Percentiles rank a stretch among this genome's conserved stretches.
Conservation (phyloP, 192 early-diverging fungal species). For the Umbelopsis sp. region DNA sequence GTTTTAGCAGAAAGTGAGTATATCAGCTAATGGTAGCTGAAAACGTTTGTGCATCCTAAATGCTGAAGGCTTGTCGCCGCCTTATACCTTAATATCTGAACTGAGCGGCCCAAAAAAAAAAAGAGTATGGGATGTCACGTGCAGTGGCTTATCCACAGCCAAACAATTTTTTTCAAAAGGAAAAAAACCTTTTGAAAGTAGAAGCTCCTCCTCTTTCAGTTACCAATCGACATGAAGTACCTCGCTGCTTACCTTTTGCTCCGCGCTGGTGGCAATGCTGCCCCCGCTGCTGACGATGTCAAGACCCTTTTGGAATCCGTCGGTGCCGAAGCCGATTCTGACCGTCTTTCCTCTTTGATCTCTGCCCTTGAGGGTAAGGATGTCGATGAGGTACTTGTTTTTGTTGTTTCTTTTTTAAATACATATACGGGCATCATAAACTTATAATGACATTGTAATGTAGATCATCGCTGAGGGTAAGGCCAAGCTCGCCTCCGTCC, state of each 20-base stretch:
- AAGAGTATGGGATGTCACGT: too few relatives aligned
- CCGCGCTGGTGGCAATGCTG: constrained; percentile 81
- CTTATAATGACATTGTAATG: not conserved
- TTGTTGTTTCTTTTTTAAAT: not conserved
- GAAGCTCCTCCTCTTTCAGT: constrained; percentile 20
- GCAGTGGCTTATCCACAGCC: constrained; percentile 8
- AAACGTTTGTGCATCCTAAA: too few relatives aligned
- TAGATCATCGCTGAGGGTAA: constrained; percentile 91
- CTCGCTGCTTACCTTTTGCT: constrained; percentile 98
- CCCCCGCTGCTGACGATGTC: constrained; percentile 80
- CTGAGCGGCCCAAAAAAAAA: too few relatives aligned
- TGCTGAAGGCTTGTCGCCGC: too few relatives aligned
- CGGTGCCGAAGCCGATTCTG: constrained; percentile 89
- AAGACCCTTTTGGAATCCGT: constrained; percentile 84
- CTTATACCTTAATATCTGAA: too few relatives aligned
- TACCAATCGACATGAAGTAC: constrained; percentile 82
- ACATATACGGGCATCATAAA: not conserved
- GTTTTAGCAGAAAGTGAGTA: too few relatives aligned
- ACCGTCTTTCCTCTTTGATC: constrained; percentile 78
- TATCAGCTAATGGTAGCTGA: too few relatives aligned
- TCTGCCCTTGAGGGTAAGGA: constrained; percentile 87
- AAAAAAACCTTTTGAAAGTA: constrained; percentile 13
- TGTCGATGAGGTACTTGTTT: constrained; percentile 69
- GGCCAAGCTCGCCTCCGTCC: constrained; percentile 92
- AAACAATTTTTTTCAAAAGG: constrained; percentile 19